phyloP scores from a whole-genome alignment of 2,329 filamentous ascomycete species.

The Diaporthe ilicicola region DNA sequence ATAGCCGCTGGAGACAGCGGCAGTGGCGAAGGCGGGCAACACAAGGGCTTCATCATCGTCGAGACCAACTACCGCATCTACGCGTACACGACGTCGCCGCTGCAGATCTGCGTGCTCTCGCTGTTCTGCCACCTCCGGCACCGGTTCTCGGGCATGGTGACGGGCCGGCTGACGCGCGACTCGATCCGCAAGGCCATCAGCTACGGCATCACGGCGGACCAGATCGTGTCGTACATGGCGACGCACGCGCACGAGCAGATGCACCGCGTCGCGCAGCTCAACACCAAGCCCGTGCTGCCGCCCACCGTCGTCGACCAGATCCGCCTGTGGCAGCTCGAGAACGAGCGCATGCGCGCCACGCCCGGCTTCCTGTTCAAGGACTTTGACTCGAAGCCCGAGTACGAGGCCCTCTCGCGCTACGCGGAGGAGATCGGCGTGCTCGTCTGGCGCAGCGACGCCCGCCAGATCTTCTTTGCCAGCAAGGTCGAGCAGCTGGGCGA shows the following conservation, averaged over 20 bases:
- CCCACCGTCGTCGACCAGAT: slow-evolving; percentile 98
- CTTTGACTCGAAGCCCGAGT: slow-evolving; percentile 77
- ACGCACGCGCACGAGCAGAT: slow-evolving; percentile 96
- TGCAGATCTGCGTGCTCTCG: slow-evolving; percentile 92
- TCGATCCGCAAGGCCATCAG: slow-evolving; percentile 88
- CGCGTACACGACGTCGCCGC: slow-evolving; percentile 91
- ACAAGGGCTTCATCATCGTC: slow-evolving; percentile 88
- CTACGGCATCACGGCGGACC: slow-evolving; percentile 91
- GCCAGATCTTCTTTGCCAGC: slow-evolving; percentile 89
- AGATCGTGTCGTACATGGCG: slow-evolving; percentile 92
- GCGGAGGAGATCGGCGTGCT: slow-evolving; percentile 91
- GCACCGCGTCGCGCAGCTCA: slow-evolving; percentile 68
- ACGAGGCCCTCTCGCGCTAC: slow-evolving; percentile 75
- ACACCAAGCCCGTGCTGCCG: slow-evolving; percentile 78
- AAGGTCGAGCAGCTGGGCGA: slow-evolving; percentile 88
- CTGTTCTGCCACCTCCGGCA: slow-evolving; percentile 89
- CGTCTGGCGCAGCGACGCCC: slow-evolving; percentile 83
- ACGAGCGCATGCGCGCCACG: slow-evolving; percentile 88
- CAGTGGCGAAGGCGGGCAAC: slow-evolving; percentile 49
- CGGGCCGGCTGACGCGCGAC: slow-evolving; percentile 87
- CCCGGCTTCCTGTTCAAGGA: slow-evolving; percentile 90
- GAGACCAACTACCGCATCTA: slow-evolving; percentile 99
- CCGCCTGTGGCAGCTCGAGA: slow-evolving; percentile 95
- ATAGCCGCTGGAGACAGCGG: slow-evolving; percentile 59
- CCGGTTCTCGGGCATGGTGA: slow-evolving; percentile 93